Base-by-base conservation (phyloP, 345 rosid species). In the Citropsis articulata region DNA sequence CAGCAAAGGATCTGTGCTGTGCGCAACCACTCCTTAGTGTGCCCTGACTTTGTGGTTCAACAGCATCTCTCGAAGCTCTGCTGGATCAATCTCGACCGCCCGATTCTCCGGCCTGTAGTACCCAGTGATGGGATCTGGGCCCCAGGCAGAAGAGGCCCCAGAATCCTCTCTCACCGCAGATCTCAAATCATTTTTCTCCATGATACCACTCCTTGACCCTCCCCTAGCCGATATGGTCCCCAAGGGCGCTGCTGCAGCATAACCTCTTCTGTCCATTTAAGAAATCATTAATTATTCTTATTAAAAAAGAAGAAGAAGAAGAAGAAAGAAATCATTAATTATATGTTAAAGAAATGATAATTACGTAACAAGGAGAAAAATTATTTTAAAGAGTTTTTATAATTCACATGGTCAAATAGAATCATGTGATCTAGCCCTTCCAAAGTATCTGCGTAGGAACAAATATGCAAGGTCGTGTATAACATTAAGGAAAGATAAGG, bases 41-140 rank as follows among this genome's bases (percentile, higher is more conserved):
- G 79, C 35, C 70, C 71, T 88, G 24, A 81, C 77, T 77, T 81
- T 90, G 80, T 80, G 87, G 75, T 81, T 90, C 77, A 90, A 61
- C 53, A 94, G 82, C 91, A 88, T 81, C 64, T 86, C 88, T 18
- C 98, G 77, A 6, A 92, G 95, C 75, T 90, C 93, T 7, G 80
- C 94, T 31, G 90, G 84, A 61, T 92, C 95, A 64, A 92, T 86
- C 90, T 89, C 89, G 6, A 30, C 84, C 69, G 83, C 85, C 73
- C 82, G 66, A 56, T 90, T 89, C 8, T 73, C 80, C 2, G 98
- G 98, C 79, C 92, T 88, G 70, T 93, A 93, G 66, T 86, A 88
- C 12, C 96, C 94, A 0, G 94, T 91, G 38, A 88, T 82, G 7
- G 98, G 97, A 76, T 91, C 94, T 3, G 92, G 92, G 6, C 62